Base-by-base conservation (phyloP, 371 early-diverging fungal species). In the Mucor racemosus region DNA sequence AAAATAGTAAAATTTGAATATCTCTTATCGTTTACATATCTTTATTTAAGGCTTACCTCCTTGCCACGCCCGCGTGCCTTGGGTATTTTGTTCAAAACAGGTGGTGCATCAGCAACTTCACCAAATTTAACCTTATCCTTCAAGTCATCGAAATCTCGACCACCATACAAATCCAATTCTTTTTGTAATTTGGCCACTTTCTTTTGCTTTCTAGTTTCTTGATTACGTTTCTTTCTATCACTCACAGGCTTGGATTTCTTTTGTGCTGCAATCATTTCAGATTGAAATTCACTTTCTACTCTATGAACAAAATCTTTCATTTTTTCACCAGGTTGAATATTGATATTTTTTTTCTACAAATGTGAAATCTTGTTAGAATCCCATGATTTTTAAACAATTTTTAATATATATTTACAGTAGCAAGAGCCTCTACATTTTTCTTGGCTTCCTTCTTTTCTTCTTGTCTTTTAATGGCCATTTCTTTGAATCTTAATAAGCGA, bases 91-190 rank as follows among this genome's bases (percentile, higher is more conserved):
- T 69, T 84, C 17, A 86, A 67, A 3, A 67, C 71, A 35, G 87
- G 87, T 53, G 87, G 87, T 33, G 85, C 85, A 70, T 85, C 76
- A 6, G 75, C 87, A 5, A 86, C 84, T 66, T 86, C 87, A 40
- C 87, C 87, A 74, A 86, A 86, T 60, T 79, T 78, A 17, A 86
- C 81, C 19, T 79, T 69, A 64, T 86, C 87, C 56, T 80, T 64
- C 33, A 86, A 75, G 65, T 84, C 77, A 65, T 81, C 81, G 62
- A 84, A 86, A 65, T 86, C 87, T 56, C 78, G 73, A 26, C 77
- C 80, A 46, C 78, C 78, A 60, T 68, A 71, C 14, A 73, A 38
- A 9, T 82, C 81, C 38, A 64, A 10, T 53, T 72, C 66, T 33
- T 75, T 72, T 62, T 76, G 67, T 36, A 72, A 73, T 66, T 86